Evolutionary conservation across 1,139 yeast genomes (phyloP).

Genomic region (Yamadazyma trypodendri): DNA sequence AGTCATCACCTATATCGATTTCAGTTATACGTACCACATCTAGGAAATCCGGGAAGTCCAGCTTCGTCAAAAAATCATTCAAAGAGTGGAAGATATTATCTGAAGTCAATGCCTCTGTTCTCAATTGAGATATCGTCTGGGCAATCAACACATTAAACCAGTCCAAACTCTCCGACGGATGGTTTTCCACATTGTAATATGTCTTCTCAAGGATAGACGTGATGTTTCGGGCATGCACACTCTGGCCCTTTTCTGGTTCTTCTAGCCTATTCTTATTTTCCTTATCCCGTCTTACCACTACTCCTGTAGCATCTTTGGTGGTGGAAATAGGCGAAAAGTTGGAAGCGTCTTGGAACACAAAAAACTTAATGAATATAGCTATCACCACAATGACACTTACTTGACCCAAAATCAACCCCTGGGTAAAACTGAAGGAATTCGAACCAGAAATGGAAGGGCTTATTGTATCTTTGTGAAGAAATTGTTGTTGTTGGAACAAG

Average conservation of each 20-base stretch:
- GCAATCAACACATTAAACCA: constrained; percentile 97
- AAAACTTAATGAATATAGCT: constrained; percentile 76
- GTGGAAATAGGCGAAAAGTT: constrained; percentile 32
- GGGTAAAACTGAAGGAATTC: constrained; percentile 64
- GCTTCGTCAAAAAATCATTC: constrained; percentile 50
- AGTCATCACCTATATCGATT: constrained; percentile 91
- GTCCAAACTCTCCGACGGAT: constrained; percentile 86
- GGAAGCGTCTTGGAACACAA: constrained; percentile 78
- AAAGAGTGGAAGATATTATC: constrained; percentile 83
- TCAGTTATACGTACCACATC: constrained; percentile 81
- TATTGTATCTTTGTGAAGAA: constrained; percentile 19
- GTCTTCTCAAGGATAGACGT: constrained; percentile 77
- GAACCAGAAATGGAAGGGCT: constrained; percentile 8
- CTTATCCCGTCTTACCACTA: constrained; percentile 36
- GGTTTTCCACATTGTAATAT: constrained; percentile 85
- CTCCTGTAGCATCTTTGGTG: constrained; percentile 36
- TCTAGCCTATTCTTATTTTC: constrained; percentile 18
- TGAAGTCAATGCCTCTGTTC: constrained; percentile 80
- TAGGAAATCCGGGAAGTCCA: constrained; percentile 72
- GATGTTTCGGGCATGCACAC: constrained; percentile 18
- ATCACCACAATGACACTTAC: constrained; percentile 76
- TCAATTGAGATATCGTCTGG: constrained; percentile 80
- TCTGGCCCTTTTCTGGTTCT: constrained; percentile 22
- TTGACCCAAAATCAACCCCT: constrained; percentile 82
- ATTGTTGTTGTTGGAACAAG: constrained; percentile 29